Evolutionary conservation across 2,329 filamentous ascomycete species (phyloP), one percentile per base, ranked within the genome.

Genomic region (Trichoderma guizhouense): DNA sequence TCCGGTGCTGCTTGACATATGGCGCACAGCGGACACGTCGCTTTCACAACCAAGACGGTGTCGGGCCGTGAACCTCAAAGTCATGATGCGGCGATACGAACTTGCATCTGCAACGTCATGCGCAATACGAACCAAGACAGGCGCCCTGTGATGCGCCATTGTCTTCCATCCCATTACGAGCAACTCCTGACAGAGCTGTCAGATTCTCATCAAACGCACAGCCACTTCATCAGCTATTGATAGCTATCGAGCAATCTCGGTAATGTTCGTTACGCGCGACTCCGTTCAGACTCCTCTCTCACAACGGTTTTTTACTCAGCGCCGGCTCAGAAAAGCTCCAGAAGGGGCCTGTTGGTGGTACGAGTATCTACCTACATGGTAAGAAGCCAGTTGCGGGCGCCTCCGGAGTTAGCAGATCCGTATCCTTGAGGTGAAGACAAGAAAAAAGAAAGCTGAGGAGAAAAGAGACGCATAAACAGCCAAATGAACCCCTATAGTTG

Each of bases 201-300:
- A 24, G 58, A 39, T 28, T 15, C 26, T 65, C 62, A 53, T 65
- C 57, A 47, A 61, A 34, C 43, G 55, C 66, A 61, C n/a, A 61
- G 36, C 66, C 66, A 51, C 55, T 61, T 28, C 26, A 34, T 21
- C 21, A 61, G n/a, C 57, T 26, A 24, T 51, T 34, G 66, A 61
- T 61, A 47, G 66, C 66, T 47, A 14, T 47, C 51, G 28, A 28
- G 62, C 62, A 65, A 65, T 65, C 12, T 65, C 62, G 62, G 62
- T 47, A 26, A 18, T 24, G 18, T 28, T 30, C 34, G 57, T 18
- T 21, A 69, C 28, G 55, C 36, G 51, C 39, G 36, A 34, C 66
- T 32, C 55, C 18, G 18, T 58, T 15, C 51, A 34, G 7, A 39
- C 30, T 68, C 51, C n/a, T 60, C 34, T 58, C 21, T 12, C 21